phyloP scores from a whole-genome alignment of 2,329 filamentous ascomycete genomes.

The Alternaria alternata region DNA sequence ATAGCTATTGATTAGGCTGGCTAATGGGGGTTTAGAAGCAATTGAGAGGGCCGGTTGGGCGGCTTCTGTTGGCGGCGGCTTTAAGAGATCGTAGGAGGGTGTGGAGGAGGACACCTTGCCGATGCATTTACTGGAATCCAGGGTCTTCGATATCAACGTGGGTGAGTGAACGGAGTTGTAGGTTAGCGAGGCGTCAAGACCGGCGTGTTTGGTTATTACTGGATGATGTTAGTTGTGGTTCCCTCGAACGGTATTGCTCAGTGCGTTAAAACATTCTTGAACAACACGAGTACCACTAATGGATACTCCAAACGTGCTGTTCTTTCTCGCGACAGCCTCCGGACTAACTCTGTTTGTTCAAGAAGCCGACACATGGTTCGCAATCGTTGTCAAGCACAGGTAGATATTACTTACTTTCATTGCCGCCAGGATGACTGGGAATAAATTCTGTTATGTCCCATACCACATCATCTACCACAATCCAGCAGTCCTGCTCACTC shows the following conservation, averaged over 20 bases:
- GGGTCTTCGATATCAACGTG: slow-evolving; percentile 43
- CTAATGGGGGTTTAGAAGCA: slow-evolving; percentile 48
- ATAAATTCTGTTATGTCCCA: slow-evolving; percentile 72
- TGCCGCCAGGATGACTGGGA: slow-evolving; percentile 65
- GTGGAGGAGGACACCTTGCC: not conserved
- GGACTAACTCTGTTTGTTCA: not conserved
- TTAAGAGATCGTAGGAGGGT: not conserved
- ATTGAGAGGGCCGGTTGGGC: not conserved
- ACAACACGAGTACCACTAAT: not conserved
- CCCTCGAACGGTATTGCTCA: no score
- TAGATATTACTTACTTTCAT: slow-evolving; percentile 29
- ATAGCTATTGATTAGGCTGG: slow-evolving; percentile 51
- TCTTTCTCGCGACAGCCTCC: not conserved
- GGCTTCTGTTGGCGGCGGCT: not conserved
- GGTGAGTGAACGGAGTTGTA: slow-evolving; percentile 61
- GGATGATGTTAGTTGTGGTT: not conserved
- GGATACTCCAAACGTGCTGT: not conserved
- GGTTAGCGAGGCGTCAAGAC: slow-evolving; percentile 43
- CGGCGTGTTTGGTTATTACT: slow-evolving; percentile 34
- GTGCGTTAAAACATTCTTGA: not conserved
- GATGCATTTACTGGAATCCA: slow-evolving; percentile 43
- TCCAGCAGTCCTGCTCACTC: slow-evolving; percentile 59
- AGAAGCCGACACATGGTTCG: not conserved
- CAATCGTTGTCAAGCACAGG: not conserved
- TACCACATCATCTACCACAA: slow-evolving; percentile 70